Evolutionary conservation across 164 flowering plant species (phyloP).

Genomic region (Nymphaea thermarum): DNA sequence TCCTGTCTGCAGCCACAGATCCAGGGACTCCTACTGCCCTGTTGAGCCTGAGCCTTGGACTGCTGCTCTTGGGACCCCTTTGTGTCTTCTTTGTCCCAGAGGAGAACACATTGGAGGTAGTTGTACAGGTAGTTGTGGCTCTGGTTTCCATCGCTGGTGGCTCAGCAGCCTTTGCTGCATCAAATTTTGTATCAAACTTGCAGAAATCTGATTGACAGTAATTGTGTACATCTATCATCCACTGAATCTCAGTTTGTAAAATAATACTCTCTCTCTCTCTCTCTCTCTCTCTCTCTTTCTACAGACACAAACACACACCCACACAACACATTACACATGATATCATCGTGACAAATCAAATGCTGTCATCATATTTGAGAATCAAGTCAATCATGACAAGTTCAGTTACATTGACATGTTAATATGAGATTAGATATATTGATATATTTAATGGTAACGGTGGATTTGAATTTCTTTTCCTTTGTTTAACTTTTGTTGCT

Average conservation of each 20-base stretch:
- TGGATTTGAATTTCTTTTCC: too few species aligned
- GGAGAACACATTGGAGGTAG: conserved; percentile 60
- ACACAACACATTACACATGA: neutral
- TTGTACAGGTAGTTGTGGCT: conserved; percentile 46
- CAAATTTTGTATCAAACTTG: conserved; percentile 70
- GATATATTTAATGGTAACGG: too few species aligned
- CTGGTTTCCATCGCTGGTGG: conserved; percentile 56
- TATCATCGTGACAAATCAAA: too few species aligned
- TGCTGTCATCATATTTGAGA: too few species aligned
- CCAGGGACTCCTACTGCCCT: conserved; percentile 61
- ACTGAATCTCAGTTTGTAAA: neutral
- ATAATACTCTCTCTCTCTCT: too few species aligned
- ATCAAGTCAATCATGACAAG: too few species aligned
- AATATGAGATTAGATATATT: too few species aligned
- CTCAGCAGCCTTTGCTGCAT: conserved; percentile 88
- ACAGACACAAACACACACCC: neutral
- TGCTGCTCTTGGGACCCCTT: conserved; percentile 61
- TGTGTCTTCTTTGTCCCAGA: conserved; percentile 76
- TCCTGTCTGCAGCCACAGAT: conserved; percentile 81
- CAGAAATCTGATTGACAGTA: conserved; percentile 44
- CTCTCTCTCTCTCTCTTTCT: neutral
- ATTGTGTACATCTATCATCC: neutral
- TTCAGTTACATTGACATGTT: too few species aligned
- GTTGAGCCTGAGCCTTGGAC: conserved; percentile 20
- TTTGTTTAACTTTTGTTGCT: too few species aligned